phyloP scores from a whole-genome alignment of 176 grass and related monocot species.

The Pharus latifolius region DNA sequence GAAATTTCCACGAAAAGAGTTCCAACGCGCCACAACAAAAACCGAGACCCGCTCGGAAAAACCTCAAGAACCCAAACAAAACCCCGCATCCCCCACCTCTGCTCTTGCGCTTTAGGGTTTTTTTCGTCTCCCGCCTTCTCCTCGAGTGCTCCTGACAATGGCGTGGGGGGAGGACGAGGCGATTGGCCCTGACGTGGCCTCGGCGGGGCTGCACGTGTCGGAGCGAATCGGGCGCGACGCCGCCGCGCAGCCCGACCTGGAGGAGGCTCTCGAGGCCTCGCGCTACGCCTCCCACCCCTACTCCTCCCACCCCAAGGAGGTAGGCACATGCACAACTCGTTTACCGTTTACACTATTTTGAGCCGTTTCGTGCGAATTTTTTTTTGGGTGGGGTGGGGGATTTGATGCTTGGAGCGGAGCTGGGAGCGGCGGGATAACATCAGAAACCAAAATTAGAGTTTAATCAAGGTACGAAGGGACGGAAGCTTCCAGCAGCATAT shows the following conservation, averaged over 20 bases:
- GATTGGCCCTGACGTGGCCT: conserved; percentile 80
- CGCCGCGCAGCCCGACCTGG: conserved; percentile 73
- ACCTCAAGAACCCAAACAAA: neutral
- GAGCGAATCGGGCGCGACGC: conserved; percentile 82
- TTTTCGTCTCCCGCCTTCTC: neutral
- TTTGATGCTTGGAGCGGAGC: neutral
- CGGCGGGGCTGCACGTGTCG: conserved; percentile 75
- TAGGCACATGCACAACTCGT: neutral
- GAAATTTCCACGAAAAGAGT: neutral
- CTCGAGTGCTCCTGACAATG: conserved; percentile 39
- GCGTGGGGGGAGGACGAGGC: conserved; percentile 85
- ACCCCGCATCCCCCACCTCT: neutral
- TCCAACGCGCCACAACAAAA: neutral
- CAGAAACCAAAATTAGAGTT: neutral
- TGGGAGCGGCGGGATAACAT: neutral
- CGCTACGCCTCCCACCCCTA: conserved; percentile 96
- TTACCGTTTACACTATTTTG: neutral
- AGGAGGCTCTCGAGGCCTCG: conserved; percentile 90
- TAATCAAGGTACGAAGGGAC: neutral
- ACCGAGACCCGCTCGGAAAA: conserved; percentile 3
- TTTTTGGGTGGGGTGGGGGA: neutral
- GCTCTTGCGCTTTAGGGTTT: conserved; percentile 49
- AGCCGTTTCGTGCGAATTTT: neutral
- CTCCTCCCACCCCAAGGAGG: conserved; percentile 86
- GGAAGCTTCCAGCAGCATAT: no score